A percentile compares a stretch with the other conserved stretches of the same genome.
Evolutionary conservation across 1,139 yeast species (phyloP).

Genomic region (Taphrina pruni): DNA sequence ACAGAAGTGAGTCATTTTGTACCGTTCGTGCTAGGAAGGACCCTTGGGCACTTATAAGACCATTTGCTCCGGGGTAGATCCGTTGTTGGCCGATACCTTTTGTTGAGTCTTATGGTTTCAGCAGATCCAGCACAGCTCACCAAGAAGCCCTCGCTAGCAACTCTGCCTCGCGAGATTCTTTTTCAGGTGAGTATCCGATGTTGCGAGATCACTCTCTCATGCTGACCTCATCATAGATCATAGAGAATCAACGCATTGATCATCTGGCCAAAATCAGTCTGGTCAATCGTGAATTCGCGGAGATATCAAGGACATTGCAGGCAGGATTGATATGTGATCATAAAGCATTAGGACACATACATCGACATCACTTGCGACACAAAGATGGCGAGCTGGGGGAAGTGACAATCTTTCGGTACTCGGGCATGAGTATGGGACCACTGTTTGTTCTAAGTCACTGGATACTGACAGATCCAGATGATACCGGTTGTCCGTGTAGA

Average conservation of each 20-base stretch:
- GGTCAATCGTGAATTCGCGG: conserved; percentile 19
- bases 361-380: conserved; percentile 23
- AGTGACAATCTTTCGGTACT: conserved; percentile 23
- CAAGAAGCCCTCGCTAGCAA: background rate
- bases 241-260: conserved; percentile 15
- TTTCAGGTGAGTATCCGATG: background rate
- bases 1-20: conserved; percentile 8
- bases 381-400: conserved; percentile 18
- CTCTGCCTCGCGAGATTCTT: conserved; percentile 16
- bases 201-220: no score
- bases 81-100: no score
- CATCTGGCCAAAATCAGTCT: conserved; percentile 23
- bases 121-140: background rate
- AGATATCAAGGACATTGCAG: conserved; percentile 12
- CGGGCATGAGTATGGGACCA: conserved; percentile 19
- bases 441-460: no score
- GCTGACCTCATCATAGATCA: background rate
- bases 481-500: conserved; percentile 22
- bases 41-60: background rate
- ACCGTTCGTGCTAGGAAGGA: background rate
- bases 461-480: background rate
- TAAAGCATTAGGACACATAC: conserved; percentile 18
- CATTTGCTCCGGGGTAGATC: background rate
- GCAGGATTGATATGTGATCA: conserved; percentile 23
- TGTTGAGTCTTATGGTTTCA: background rate